Conservation (phyloP, 2,329 filamentous ascomycete genomes). For the Stagonosporopsis rhizophila region DNA sequence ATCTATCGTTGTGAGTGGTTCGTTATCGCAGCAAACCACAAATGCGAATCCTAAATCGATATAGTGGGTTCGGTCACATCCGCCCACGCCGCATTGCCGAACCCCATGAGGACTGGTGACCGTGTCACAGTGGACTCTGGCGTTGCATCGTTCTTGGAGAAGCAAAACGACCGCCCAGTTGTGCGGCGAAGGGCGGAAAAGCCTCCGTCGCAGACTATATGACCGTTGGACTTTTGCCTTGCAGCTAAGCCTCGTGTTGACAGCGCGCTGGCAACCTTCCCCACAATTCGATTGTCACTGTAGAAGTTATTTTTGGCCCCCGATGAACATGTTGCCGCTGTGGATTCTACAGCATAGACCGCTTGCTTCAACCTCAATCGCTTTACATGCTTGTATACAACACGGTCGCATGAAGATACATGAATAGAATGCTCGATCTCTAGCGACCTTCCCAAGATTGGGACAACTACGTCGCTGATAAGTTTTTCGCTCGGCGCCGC, state of each 20-base stretch:
- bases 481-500: neutral
- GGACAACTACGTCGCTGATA: neutral
- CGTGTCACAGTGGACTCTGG: neutral
- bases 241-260: conserved; percentile 12
- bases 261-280: conserved; percentile 2
- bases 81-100: neutral
- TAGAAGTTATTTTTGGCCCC: neutral
- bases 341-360: too few relatives aligned
- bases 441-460: too few relatives aligned
- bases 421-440: neutral
- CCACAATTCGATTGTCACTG: neutral
- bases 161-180: conserved; percentile 5
- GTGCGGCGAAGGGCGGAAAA: neutral
- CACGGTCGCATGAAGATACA: too few relatives aligned
- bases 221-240: neutral
- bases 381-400: neutral
- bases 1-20: conserved; percentile 2
- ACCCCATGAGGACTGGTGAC: neutral
- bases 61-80: neutral
- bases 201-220: neutral
- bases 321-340: conserved; percentile 1
- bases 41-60: neutral
- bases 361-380: neutral
- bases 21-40: neutral
- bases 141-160: conserved; percentile 2